A percentile compares a stretch with the other conserved stretches of the same genome.
Conservation (phyloP, 2,329 filamentous ascomycete species). For the Coniochaeta prunicola region DNA sequence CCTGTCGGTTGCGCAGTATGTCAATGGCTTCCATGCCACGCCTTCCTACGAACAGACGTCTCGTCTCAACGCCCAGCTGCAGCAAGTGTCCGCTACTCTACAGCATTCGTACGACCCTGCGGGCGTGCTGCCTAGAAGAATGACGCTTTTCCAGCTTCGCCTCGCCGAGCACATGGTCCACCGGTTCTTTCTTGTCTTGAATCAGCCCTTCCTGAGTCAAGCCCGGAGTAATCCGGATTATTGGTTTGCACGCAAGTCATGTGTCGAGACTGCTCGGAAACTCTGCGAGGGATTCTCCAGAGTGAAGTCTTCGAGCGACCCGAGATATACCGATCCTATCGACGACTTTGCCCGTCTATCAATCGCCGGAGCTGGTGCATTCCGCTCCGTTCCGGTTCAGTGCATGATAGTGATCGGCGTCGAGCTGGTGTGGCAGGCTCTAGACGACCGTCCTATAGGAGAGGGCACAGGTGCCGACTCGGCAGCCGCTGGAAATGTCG, state of each 20-base stretch:
- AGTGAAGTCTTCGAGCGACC: constrained; percentile 9
- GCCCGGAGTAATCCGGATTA: constrained; percentile 38
- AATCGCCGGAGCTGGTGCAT: constrained; percentile 32
- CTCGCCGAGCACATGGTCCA: constrained; percentile 35
- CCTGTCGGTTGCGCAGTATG: constrained; percentile 33
- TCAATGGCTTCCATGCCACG: constrained; percentile 37
- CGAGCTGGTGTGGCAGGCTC: constrained; percentile 37
- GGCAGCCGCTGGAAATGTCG: constrained; percentile 12
- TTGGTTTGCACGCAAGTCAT: constrained; percentile 46
- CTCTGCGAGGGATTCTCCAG: constrained; percentile 18
- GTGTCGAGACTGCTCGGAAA: constrained; percentile 30
- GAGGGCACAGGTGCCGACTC: constrained; percentile 17
- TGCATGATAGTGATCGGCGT: constrained; percentile 33
- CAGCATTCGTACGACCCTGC: constrained; percentile 20
- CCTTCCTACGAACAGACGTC: constrained; percentile 40
- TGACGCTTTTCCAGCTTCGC: constrained; percentile 31
- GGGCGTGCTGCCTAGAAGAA: constrained; percentile 15
- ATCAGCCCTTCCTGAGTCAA: constrained; percentile 39
- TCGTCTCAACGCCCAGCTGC: constrained; percentile 35
- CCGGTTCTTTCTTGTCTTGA: constrained; percentile 44
- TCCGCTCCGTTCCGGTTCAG: constrained; percentile 32
- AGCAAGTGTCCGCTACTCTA: constrained; percentile 22
- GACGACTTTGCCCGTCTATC: constrained; percentile 30
- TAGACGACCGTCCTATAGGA: constrained; percentile 28
- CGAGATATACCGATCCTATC: constrained; percentile 7